These are phyloP conservation scores for Rhodotorula sp. DNA, from an alignment of 1,284 basidiomycete genomes.

Conservation along the genomic window DNA sequence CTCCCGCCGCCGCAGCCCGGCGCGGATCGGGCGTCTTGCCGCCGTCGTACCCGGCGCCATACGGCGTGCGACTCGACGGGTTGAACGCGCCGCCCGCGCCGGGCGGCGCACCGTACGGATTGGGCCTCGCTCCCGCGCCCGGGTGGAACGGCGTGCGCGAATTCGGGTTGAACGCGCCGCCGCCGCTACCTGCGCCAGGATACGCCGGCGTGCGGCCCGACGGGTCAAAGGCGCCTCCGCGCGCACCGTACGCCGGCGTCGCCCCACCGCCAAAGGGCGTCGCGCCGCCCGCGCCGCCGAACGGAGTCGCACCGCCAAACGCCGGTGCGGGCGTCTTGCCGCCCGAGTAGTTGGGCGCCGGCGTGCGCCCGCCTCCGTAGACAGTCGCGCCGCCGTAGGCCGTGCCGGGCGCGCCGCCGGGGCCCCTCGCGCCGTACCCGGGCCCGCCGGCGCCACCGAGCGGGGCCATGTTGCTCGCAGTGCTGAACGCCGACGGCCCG, in stretches of 20 bases:
- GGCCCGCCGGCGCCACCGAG: constrained; percentile 20
- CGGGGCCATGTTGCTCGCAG: constrained; percentile 25
- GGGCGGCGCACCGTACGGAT: constrained; percentile 1
- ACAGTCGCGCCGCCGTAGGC: constrained; percentile 7
- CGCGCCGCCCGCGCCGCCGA: constrained; percentile 20
- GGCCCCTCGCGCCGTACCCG: constrained; percentile 16
- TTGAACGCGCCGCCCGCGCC: constrained; percentile 30
- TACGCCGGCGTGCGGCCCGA: constrained; percentile 19
- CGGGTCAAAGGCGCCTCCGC: background rate
- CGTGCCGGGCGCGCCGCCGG: background rate
- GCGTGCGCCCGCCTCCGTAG: constrained; percentile 16
- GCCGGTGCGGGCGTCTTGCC: constrained; percentile 15
- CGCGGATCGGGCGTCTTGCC: constrained; percentile 27
- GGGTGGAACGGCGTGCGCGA: constrained; percentile 49
- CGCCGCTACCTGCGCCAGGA: constrained; percentile 60
- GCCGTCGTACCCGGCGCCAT: constrained; percentile 12
- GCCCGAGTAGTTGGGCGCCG: constrained; percentile 6
- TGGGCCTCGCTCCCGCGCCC: background rate
- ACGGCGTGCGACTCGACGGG: constrained; percentile 29
- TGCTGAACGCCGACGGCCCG: constrained; percentile 20
- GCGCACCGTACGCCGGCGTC: constrained; percentile 38
- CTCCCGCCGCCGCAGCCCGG: constrained; percentile 31
- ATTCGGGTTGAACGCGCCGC: constrained; percentile 39
- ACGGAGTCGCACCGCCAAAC: background rate
- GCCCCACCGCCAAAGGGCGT: constrained; percentile 42